Percentiles rank a stretch among this genome's conserved stretches.
These are phyloP conservation scores for Nannizziopsis barbatae DNA, from an alignment of 2,329 filamentous ascomycete genomes.

Conservation along the genomic window DNA sequence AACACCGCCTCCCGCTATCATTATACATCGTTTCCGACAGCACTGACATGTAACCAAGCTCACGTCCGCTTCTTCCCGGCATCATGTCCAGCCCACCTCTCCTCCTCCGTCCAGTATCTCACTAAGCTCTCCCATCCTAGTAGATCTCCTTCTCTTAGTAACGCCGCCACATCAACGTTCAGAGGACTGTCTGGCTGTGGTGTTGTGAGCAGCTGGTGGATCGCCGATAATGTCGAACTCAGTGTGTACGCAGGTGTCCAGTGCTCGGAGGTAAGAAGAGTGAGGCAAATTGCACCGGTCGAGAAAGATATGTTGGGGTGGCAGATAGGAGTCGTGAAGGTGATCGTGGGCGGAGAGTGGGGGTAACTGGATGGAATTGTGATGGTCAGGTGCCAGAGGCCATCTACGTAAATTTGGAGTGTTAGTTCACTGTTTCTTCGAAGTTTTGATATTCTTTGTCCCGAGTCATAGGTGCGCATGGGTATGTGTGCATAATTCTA, in stretches of 20 bases:
- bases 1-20: background rate
- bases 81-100: slow-evolving; percentile 34
- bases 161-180: slow-evolving; percentile 39
- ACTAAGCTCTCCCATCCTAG: slow-evolving; percentile 38
- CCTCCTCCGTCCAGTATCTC: slow-evolving; percentile 38
- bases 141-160: slow-evolving; percentile 36
- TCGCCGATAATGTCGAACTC: slow-evolving; percentile 35
- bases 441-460: background rate
- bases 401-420: slow-evolving; percentile 37
- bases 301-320: slow-evolving; percentile 67
- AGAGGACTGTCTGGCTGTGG: slow-evolving; percentile 39
- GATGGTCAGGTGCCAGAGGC: slow-evolving; percentile 75
- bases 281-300: slow-evolving; percentile 87
- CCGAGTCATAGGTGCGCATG: background rate
- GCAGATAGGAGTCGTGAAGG: slow-evolving; percentile 72
- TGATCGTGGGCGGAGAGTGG: slow-evolving; percentile 61
- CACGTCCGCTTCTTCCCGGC: background rate
- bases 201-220: slow-evolving; percentile 38
- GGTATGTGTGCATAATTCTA: background rate
- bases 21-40: background rate
- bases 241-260: slow-evolving; percentile 86
- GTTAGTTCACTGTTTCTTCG: background rate
- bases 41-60: background rate
- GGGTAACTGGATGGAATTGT: slow-evolving; percentile 69
- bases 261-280: slow-evolving; percentile 58